Conservation (phyloP, 345 rosid genomes). For the Arabis alpina region DNA sequence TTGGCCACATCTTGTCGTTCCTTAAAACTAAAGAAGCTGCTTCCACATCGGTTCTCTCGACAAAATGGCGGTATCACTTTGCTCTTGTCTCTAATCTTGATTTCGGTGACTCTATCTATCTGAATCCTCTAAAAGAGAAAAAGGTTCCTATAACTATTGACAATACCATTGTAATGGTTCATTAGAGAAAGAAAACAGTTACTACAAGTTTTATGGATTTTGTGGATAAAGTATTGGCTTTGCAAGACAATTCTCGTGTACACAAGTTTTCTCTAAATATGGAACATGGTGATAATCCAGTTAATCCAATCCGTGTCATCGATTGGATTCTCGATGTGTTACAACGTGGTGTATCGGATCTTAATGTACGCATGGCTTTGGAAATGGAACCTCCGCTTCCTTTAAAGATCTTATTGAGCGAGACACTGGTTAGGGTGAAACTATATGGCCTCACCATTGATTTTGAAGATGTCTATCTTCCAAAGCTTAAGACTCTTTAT, state of each 20-base stretch:
- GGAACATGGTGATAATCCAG: too few relatives aligned
- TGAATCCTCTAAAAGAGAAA: too few relatives aligned
- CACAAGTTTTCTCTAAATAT: slow-evolving; percentile 3
- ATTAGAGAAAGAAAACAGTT: not conserved
- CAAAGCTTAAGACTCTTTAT: slow-evolving; percentile 8
- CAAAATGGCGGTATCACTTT: too few relatives aligned
- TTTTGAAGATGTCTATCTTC: slow-evolving; percentile 14
- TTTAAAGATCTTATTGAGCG: not conserved
- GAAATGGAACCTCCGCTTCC: not conserved
- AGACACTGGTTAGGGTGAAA: slow-evolving; percentile 12
- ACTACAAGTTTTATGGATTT: slow-evolving; percentile 13
- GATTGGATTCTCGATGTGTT: slow-evolving; percentile 18
- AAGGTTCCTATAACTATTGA: too few relatives aligned
- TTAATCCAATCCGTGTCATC: not conserved
- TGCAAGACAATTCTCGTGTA: slow-evolving; percentile 5
- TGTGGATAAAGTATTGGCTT: slow-evolving; percentile 18
- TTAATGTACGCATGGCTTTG: not conserved
- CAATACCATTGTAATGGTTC: too few relatives aligned
- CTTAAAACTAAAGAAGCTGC: too few relatives aligned
- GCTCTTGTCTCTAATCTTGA: too few relatives aligned
- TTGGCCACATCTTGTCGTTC: too few relatives aligned
- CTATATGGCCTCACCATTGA: too few relatives aligned
- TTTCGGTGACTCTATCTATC: too few relatives aligned
- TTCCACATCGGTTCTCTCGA: too few relatives aligned
- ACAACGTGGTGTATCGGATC: slow-evolving; percentile 7